Evolutionary conservation across 208 protist genomes (phyloP).

Genomic region (Trypanosoma rangeli): DNA sequence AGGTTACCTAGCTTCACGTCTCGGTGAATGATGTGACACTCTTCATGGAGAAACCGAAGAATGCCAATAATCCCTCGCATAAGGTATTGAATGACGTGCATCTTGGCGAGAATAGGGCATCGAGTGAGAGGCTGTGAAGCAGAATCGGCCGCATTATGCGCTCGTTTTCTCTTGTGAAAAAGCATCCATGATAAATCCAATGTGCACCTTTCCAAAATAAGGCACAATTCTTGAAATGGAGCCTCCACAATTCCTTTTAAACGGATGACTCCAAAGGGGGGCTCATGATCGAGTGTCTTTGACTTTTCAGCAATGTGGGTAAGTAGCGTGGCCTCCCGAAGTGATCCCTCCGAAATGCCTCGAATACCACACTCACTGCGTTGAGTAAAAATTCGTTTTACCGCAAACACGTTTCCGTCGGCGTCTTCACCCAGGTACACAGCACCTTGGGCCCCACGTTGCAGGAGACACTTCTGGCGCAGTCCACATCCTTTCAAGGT

Average conservation of each 20-base stretch:
- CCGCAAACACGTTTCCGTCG: slow-evolving; percentile 40
- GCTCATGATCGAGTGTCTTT: not conserved
- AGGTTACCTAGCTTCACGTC: slow-evolving; percentile 92
- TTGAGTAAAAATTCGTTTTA: slow-evolving; percentile 85
- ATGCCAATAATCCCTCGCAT: slow-evolving; percentile 70
- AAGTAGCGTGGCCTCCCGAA: slow-evolving; percentile 78
- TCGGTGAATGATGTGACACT: slow-evolving; percentile 78
- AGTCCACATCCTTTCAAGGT: slow-evolving; percentile 54
- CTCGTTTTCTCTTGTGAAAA: slow-evolving; percentile 4
- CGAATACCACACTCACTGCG: slow-evolving; percentile 64
- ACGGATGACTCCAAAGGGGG: slow-evolving; percentile 33
- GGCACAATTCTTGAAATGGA: slow-evolving; percentile 75
- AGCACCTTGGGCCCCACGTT: slow-evolving; percentile 78
- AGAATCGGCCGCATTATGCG: not conserved
- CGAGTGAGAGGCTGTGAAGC: not conserved
- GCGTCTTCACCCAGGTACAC: slow-evolving; percentile 71
- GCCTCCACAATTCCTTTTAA: slow-evolving; percentile 74
- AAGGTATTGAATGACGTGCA: slow-evolving; percentile 68
- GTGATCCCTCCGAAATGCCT: slow-evolving; percentile 63
- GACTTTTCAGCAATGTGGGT: slow-evolving; percentile 12
- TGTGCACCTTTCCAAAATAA: slow-evolving; percentile 73
- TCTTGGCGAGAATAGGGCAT: slow-evolving; percentile 33
- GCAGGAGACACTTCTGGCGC: slow-evolving; percentile 52
- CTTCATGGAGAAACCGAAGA: slow-evolving; percentile 66
- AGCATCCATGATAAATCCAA: slow-evolving; percentile 63